Base-by-base conservation (phyloP, 1,139 yeast species). In the Geotrichum reessii region DNA sequence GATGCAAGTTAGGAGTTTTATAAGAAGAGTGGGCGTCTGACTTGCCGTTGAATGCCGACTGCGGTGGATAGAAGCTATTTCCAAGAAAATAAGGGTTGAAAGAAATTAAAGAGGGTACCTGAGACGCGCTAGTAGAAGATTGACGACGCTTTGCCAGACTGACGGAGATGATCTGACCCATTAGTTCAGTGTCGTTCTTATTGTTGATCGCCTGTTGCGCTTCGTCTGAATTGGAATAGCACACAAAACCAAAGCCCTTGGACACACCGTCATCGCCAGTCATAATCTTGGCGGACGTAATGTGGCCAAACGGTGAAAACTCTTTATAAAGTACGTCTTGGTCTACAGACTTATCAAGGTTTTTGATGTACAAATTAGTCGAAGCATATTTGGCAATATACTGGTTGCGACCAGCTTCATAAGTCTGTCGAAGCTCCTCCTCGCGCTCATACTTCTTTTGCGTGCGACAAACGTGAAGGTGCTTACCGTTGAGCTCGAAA, bases 221-320 rank as follows among this genome's bases (percentile, higher is more conserved):
- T 78, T 90, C 96, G 73, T 87, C 93, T 68, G 96, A 92, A 65
- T 88, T 78, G 57, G 95, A 84, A 84, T 84, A 91, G 75, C 97
- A 89, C 68, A 91, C 97, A 76, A 91, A 91, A 71, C 97, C 98
- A 74, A 88, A 91, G 65, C 97, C 96, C 78, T 87, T 86, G 58
- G 97, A 89, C 74, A 84, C 85, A 66, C 96, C 96, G 62, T 82
- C 74, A 66, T 88, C 95, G 71, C 88, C 95, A 69, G 85, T 83
- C 96, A 91, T 90, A 67, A 91, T 92, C 75, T 87, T 87, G 64
- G 91, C 95, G 64, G 96, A 87, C 63, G 96, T 86, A 74, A 91
- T 89, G 67, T 85, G 75, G 74, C 98, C 98, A 73, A 83, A 90
- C 66, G 90, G 86, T 69, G 86, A 79, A 75, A 91, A 91, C 77